phyloP scores from a whole-genome alignment of 2,329 filamentous ascomycete species.

The Paramyrothecium sp. region DNA sequence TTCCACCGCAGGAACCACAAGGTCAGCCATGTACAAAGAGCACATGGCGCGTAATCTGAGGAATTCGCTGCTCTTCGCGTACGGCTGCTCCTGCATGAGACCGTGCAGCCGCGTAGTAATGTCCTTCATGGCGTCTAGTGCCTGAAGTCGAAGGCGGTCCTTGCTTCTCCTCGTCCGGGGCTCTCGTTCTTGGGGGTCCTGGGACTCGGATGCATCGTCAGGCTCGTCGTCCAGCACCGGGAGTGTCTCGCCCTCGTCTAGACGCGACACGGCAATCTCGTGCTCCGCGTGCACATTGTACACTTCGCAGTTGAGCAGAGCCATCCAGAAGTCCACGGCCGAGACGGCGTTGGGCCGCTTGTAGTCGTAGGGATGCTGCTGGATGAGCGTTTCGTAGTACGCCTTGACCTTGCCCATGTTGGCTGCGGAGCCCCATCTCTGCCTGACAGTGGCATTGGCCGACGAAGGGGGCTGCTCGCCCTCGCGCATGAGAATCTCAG shows the following conservation, averaged over 20 bases:
- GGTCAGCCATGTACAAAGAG: conserved; percentile 71
- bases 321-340: conserved; percentile 76
- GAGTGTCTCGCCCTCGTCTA: conserved; percentile 20
- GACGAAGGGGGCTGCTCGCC: conserved; percentile 32
- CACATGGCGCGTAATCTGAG: conserved; percentile 72
- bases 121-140: conserved; percentile 57
- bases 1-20: conserved; percentile 45
- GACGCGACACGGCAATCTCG: conserved; percentile 37
- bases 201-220: conserved; percentile 10
- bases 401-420: conserved; percentile 44
- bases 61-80: conserved; percentile 64
- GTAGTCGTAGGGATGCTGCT: conserved; percentile 71
- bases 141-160: conserved; percentile 43
- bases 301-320: conserved; percentile 78
- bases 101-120: conserved; percentile 71
- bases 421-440: conserved; percentile 41
- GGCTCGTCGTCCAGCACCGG: conserved; percentile 27
- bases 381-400: conserved; percentile 77
- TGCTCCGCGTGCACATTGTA: conserved; percentile 68
- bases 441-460: not conserved
- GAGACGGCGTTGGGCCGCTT: conserved; percentile 57
- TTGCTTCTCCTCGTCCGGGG: conserved; percentile 20
- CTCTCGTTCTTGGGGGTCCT: conserved; percentile 12
- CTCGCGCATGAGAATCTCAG: conserved; percentile 74
- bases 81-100: conserved; percentile 68